Evolutionary conservation across 2,329 filamentous ascomycete species (phyloP), one percentile per base, ranked within the genome.

Genomic region (Cercospora sp.): DNA sequence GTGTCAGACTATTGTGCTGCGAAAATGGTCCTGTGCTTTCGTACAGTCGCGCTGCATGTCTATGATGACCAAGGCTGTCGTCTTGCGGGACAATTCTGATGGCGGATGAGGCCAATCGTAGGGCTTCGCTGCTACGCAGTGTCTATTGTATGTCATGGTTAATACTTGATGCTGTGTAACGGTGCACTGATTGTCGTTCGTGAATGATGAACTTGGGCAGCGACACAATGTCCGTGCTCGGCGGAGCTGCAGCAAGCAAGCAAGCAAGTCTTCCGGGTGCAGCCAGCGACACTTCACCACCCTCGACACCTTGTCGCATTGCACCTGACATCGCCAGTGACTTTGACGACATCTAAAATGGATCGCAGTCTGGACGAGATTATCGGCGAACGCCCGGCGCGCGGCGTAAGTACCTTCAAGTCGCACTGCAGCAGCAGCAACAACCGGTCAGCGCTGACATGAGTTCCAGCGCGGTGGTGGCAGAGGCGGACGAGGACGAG

Each of bases 291-390:
- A 62, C 43, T 62, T 51, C 60, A 62, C 43, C 26, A 32, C 26
- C 21, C 37, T 49, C 26, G 34, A 49, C 34, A 21, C 7, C 7
- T 28, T 63, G 61, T 63, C 61, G 43, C 61, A 55, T 64, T 58
- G 28, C 18, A 64, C 62, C 26, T 55, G 49, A 64, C 62, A 57
- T 64, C 62, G 21, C 21, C 9, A 58, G 24, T 26, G 34, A 58
- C 16, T 4, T 64, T 28, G 18, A 10, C 32, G 32, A 18, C 6
- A 26, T 37, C 40, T 21, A 49, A 26, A 7, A 90, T 90, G 87
- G 88, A 90, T 80, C 85, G 87, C 76, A 86, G 85, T 74, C 81
- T 90, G 67, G 87, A 89, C 79, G 88, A 89, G 74, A 88, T 89
- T 75, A 88, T 89, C 70, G 82, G 83, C 70, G 87, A 88, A 75